These are phyloP conservation scores for Exsudoporus floridanus DNA, from an alignment of 1,284 basidiomycete genomes.

Conservation along the genomic window DNA sequence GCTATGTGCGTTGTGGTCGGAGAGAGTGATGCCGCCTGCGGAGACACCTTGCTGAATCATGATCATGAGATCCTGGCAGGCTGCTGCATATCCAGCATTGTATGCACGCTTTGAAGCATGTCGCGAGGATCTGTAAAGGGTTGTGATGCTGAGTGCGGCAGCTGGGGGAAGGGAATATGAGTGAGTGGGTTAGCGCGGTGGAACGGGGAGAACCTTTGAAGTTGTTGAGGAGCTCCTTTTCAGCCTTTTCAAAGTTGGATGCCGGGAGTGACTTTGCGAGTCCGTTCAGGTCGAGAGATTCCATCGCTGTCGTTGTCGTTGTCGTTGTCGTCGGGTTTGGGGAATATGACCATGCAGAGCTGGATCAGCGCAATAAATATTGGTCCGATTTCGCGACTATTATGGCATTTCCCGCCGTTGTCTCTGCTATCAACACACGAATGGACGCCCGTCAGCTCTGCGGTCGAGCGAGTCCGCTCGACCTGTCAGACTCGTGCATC, in stretches of 20 bases:
- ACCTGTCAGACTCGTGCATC: conserved; percentile 52
- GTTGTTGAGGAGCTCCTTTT: conserved; percentile 75
- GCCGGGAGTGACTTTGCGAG: conserved; percentile 70
- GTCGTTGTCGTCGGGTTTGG: conserved; percentile 10
- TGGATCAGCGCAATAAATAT: background rate
- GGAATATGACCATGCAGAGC: background rate
- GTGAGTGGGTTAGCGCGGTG: background rate
- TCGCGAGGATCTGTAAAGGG: conserved; percentile 72
- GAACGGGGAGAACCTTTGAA: conserved; percentile 58
- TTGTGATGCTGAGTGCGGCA: conserved; percentile 79
- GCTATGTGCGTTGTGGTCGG: conserved; percentile 39
- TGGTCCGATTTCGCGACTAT: background rate
- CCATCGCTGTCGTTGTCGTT: conserved; percentile 39
- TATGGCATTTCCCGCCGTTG: background rate
- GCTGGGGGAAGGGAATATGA: conserved; percentile 43
- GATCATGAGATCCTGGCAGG: conserved; percentile 72
- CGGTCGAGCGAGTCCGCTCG: conserved; percentile 36
- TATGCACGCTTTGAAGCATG: conserved; percentile 73
- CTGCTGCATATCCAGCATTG: conserved; percentile 72
- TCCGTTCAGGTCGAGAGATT: conserved; percentile 73
- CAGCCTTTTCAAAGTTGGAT: conserved; percentile 61
- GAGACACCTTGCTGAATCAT: conserved; percentile 82
- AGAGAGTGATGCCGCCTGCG: conserved; percentile 43
- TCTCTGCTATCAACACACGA: no score
- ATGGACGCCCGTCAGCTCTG: conserved; percentile 28